Evolutionary conservation across 768 basidiomycete genomes (phyloP).

Genomic region (Mycena pura): DNA sequence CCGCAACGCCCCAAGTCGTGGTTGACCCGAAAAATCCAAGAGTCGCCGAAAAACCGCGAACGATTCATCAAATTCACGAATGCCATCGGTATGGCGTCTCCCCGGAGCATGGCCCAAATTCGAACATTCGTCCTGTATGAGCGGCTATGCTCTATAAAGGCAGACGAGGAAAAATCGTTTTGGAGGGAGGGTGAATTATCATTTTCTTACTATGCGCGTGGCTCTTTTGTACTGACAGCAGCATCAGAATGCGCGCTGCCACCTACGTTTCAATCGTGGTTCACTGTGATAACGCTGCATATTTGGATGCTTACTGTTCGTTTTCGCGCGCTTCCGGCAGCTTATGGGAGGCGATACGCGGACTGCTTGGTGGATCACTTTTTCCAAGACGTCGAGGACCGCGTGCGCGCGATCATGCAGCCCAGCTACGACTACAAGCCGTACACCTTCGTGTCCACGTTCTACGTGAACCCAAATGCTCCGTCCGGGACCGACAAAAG

Average conservation of each 20-base stretch:
- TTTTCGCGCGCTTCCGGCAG: conserved; percentile 78
- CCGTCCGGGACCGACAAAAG: conserved; percentile 34
- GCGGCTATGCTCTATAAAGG: conserved; percentile 57
- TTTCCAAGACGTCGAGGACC: conserved; percentile 92
- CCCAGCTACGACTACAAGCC: conserved; percentile 52
- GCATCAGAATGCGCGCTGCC: conserved; percentile 79
- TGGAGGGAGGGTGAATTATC: conserved; percentile 63
- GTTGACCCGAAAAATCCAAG: conserved; percentile 24
- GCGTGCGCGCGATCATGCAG: conserved; percentile 81
- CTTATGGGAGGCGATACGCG: conserved; percentile 70
- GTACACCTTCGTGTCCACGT: conserved; percentile 53
- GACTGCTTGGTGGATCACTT: conserved; percentile 93
- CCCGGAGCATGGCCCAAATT: conserved; percentile 8
- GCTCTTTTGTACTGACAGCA: conserved; percentile 2
- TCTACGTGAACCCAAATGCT: conserved; percentile 56
- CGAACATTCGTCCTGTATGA: conserved; percentile 66
- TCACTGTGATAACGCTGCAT: conserved; percentile 91
- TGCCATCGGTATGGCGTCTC: conserved; percentile 12
- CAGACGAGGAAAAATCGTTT: conserved; percentile 66
- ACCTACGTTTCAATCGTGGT: conserved; percentile 97
- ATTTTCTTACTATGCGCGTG: conserved; percentile 5
- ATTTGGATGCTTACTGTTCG: conserved; percentile 91
- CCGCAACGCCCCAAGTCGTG: conserved; percentile 10
- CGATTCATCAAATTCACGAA: conserved; percentile 22
- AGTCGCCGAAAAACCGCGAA: conserved; percentile 16